These are phyloP conservation scores for Mariannaea elegans DNA, from an alignment of 2,329 filamentous ascomycete genomes.

Conservation along the genomic window DNA sequence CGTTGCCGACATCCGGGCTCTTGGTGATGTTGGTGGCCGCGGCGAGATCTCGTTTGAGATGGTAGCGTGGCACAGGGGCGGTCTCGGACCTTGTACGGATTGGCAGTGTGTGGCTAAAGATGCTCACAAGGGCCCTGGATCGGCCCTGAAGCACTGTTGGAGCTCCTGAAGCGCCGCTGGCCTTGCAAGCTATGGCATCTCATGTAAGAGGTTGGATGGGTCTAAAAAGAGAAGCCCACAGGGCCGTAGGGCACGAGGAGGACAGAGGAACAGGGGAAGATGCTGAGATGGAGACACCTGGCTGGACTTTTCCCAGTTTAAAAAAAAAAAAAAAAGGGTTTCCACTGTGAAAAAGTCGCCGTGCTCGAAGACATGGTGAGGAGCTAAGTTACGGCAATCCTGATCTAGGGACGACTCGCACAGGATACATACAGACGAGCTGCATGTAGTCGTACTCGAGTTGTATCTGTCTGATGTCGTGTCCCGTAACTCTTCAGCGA, in stretches of 20 bases:
- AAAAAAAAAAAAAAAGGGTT: no score
- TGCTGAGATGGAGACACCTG: background rate
- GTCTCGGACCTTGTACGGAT: background rate
- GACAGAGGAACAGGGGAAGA: background rate
- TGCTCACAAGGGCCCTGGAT: background rate
- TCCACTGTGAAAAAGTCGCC: no score
- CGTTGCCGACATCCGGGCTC: conserved; percentile 9
- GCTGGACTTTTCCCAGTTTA: background rate
- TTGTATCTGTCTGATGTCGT: no score
- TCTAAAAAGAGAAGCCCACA: background rate
- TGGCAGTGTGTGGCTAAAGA: no score
- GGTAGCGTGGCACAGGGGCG: background rate
- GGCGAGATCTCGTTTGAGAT: background rate
- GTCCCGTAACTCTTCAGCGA: no score
- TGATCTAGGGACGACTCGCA: no score
- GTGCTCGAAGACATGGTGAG: no score
- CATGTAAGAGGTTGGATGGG: conserved; percentile 12
- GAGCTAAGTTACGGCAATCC: no score
- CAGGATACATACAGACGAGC: no score
- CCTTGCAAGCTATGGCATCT: background rate
- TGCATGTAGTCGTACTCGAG: no score
- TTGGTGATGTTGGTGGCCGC: background rate
- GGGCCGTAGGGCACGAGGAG: background rate
- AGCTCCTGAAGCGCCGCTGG: background rate
- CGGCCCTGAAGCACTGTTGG: conserved; percentile 9